Conservation (phyloP, 257 asterid species). For the Solanum habrochaites region DNA sequence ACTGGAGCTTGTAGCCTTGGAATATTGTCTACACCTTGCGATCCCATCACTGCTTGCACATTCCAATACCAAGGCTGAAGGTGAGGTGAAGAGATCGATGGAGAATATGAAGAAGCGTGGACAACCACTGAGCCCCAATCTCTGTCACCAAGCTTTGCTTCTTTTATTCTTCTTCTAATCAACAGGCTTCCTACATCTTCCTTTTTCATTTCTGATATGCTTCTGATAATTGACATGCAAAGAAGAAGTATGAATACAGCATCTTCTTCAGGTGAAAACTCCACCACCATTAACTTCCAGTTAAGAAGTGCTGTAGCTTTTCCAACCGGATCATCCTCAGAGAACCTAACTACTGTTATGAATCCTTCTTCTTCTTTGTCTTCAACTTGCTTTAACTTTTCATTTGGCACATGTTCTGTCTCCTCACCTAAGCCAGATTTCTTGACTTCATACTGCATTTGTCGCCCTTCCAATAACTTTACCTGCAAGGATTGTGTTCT, state of each 20-base stretch:
- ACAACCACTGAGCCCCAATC: slow-evolving; percentile 83
- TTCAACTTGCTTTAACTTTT: neutral
- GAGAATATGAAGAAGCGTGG: slow-evolving; percentile 35
- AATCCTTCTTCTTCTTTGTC: slow-evolving; percentile 47
- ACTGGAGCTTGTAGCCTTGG: slow-evolving; percentile 15
- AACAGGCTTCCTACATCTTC: slow-evolving; percentile 60
- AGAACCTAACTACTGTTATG: slow-evolving; percentile 51
- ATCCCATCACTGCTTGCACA: slow-evolving; percentile 36
- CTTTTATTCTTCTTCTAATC: slow-evolving; percentile 58
- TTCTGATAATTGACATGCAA: slow-evolving; percentile 47
- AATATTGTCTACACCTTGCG: slow-evolving; percentile 27
- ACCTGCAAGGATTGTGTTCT: slow-evolving; percentile 20
- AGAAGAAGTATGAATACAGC: slow-evolving; percentile 58
- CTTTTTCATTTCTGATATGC: slow-evolving; percentile 49
- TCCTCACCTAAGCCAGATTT: slow-evolving; percentile 3
- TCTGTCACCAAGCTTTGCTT: slow-evolving; percentile 57
- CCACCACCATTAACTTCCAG: slow-evolving; percentile 68
- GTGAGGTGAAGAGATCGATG: slow-evolving; percentile 24
- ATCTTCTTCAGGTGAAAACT: slow-evolving; percentile 77
- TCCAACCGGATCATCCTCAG: slow-evolving; percentile 57
- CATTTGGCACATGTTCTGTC: neutral
- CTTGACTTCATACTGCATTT: slow-evolving; percentile 49
- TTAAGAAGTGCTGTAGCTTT: slow-evolving; percentile 84
- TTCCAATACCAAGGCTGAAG: slow-evolving; percentile 84
- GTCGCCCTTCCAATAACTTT: slow-evolving; percentile 62